Base-by-base conservation (phyloP, 140 eudicot genomes). In the Anethum foeniculum region DNA sequence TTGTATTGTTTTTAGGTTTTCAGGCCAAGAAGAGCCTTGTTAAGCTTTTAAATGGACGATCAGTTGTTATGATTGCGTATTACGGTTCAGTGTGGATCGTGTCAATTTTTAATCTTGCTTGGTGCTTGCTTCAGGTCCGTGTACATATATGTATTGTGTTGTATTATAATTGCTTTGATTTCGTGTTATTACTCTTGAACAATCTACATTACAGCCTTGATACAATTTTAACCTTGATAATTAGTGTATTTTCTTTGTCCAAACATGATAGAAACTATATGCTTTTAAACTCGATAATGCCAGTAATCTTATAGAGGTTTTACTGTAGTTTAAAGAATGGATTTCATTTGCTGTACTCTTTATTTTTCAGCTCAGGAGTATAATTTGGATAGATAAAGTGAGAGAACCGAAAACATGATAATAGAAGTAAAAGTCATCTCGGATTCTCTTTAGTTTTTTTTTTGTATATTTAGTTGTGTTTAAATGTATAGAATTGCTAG, bases 101-200 rank as follows among this genome's bases (percentile, higher is more conserved):
- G 30, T 85, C 89, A 56, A 49, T 86, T 48, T 91, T 91, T 77
- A 91, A 91, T 86, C 87, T 91, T 58, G 83, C 93, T 58, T 91
- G 93, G 96, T 91, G 90, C 44, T 83, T 88, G 71, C 91, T 91
- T 77, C 96, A 91, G 91, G 96, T 91, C 5, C 12, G 39, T 64
- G 27, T 19, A 19, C 8, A 54, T 21, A 1, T 6, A 1, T n/a
- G 1, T 54, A 21, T 5, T 21, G 1, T 54, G 25, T 21, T 16
- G 3, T 54, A 1, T 54, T 54, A 6, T 54, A 21, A 54, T 54
- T 21, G 1, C 27, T 19, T 7, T 23, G 1, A 7, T 48, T 48
- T 12, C 54, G 14, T 15, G 54, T 49, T 49, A 15, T 49, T 49
- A 58, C 25, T 23, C 28, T 23, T 1, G 11, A 56, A 58, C 9